Evolutionary conservation across 2,329 filamentous ascomycete species (phyloP).

Genomic region (Cyclaneusma minus): DNA sequence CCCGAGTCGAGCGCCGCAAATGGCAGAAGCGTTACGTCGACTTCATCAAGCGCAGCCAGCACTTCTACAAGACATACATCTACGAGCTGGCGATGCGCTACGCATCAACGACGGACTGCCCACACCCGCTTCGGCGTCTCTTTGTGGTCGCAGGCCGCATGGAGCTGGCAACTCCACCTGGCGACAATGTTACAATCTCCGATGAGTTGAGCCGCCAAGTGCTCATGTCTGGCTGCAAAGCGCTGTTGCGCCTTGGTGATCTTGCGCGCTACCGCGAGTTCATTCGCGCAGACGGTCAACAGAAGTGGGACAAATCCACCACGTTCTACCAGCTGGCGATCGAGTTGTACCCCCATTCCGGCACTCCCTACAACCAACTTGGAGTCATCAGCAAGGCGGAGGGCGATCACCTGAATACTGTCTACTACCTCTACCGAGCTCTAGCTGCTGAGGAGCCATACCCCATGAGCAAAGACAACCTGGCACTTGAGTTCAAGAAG

Average conservation of each 20-base stretch:
- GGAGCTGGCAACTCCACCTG: slow-evolving; percentile 11
- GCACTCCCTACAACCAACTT: slow-evolving; percentile 77
- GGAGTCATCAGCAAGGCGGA: slow-evolving; percentile 72
- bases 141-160: slow-evolving; percentile 14
- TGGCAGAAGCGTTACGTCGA: slow-evolving; percentile 66
- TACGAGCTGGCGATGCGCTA: slow-evolving; percentile 55
- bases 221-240: slow-evolving; percentile 62
- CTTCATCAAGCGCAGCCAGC: slow-evolving; percentile 77
- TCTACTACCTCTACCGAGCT: slow-evolving; percentile 82
- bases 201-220: slow-evolving; percentile 27
- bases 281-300: slow-evolving; percentile 48
- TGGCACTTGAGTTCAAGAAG: slow-evolving; percentile 66
- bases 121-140: no score
- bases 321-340: slow-evolving; percentile 76
- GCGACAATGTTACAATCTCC: slow-evolving; percentile 11
- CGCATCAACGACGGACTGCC: slow-evolving; percentile 16
- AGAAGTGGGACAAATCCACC: slow-evolving; percentile 65
- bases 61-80: slow-evolving; percentile 78
- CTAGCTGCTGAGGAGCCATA: slow-evolving; percentile 61
- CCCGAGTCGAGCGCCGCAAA: slow-evolving; percentile 54
- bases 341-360: slow-evolving; percentile 62
- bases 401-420: slow-evolving; percentile 64
- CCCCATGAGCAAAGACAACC: slow-evolving; percentile 57
- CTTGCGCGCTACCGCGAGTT: slow-evolving; percentile 75
- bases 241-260: slow-evolving; percentile 77